Conservation (phyloP, 331 rosid species). For the Acacia concinna region DNA sequence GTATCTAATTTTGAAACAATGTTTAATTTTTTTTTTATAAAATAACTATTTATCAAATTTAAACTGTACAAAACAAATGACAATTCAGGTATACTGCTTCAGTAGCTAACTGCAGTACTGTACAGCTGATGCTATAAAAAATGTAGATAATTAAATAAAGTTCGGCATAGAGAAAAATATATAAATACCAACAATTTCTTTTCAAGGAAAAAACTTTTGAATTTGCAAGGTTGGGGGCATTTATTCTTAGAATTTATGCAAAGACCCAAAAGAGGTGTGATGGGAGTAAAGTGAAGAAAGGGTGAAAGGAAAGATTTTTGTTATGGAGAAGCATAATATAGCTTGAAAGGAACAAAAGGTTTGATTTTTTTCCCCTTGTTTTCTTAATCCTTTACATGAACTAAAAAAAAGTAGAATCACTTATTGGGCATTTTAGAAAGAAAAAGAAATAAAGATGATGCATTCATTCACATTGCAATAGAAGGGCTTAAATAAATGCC, state of each 20-base stretch:
- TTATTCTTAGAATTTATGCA: constrained; percentile 33
- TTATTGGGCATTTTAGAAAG: constrained; percentile 37
- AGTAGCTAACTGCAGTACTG: not conserved
- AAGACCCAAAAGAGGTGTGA: constrained; percentile 27
- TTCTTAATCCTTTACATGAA: constrained; percentile 53
- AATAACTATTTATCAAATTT: not conserved
- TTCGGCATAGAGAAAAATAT: too few species aligned
- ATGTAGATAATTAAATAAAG: not conserved
- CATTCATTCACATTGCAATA: constrained; percentile 31
- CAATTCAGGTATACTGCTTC: not conserved
- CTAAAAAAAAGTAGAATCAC: constrained; percentile 67
- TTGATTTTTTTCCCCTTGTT: constrained; percentile 38
- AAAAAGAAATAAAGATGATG: constrained; percentile 56
- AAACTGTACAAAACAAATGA: not conserved
- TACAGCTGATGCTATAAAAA: not conserved
- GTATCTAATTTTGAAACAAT: not conserved
- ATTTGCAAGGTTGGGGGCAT: not conserved
- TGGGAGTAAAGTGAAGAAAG: constrained; percentile 40
- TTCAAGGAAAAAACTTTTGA: not conserved
- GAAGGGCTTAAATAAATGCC: constrained; percentile 61
- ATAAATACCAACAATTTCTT: too few species aligned
- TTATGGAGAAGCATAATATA: not conserved
- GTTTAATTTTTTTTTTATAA: not conserved
- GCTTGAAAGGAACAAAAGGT: constrained; percentile 48
- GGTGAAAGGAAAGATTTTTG: constrained; percentile 32